Base-by-base conservation (phyloP, 192 early-diverging fungal genomes). In the Coemansia erecta region DNA sequence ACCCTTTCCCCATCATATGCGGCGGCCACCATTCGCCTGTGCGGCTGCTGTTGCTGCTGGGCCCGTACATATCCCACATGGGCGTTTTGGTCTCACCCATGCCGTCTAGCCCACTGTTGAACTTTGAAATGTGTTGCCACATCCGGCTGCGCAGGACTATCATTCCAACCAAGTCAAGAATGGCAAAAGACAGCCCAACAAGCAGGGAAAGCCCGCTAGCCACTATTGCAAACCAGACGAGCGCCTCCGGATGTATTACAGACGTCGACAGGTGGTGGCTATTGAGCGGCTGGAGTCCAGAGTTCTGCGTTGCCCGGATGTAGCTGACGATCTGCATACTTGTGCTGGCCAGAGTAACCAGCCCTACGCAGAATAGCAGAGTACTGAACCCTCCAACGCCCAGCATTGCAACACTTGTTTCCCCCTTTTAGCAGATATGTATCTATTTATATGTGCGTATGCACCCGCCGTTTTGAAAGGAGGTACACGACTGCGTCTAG, bases 121-220 rank as follows among this genome's bases (percentile, higher is more conserved):
- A 47, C 51, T 5, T 55, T 17, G 58, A 51, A 33, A 70, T 62
- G 28, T 62, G 60, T 18, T 45, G 24, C 74, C 74, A 77, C 68
- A 71, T 68, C 15, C 68, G 60, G 22, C 74, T 71, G 45, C 74
- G 64, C 60, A 71, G 48, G 0, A 71, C 68, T 9, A 71, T 66
- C 64, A 64, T 68, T 13, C 74, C 74, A 0, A 52, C 68, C 11
- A 77, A 35, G 44, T 77, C 74, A 15, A 77, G 74, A 12, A 70
- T 50, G 8, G 52, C 54, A 42, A 77, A 77, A 14, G 54, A 22
- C 2, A 37, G 14, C 0, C 60, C 42, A 8, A 44, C 43, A 18
- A 58, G 3, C 12, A 77, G 22, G 10, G 74, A 63, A 22, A 62
- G 4, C 11, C 43, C 33, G 15, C 64, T 58, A 3, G 63, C 47